Conservation (phyloP, 345 rosid genomes). For the Syzygium jambos region DNA sequence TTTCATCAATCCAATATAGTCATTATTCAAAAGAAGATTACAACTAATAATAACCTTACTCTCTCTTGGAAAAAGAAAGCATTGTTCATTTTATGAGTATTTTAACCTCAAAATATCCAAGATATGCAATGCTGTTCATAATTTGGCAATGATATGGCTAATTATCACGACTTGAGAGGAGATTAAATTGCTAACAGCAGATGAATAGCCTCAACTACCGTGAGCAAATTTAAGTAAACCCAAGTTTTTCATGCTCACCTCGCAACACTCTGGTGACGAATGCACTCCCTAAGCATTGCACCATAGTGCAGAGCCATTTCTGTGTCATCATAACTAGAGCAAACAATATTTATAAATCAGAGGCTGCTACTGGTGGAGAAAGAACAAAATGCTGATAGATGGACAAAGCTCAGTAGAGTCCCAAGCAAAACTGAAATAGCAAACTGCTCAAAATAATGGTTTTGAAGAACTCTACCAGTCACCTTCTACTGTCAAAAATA, state of each 20-base stretch:
- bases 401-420: background rate
- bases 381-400: background rate
- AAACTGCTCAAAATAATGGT: background rate
- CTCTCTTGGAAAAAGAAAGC: background rate
- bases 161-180: background rate
- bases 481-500: background rate
- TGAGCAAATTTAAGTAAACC: background rate
- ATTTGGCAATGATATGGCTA: background rate
- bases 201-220: background rate
- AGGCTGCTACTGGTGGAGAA: background rate
- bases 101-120: background rate
- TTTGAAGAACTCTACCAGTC: background rate
- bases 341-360: background rate
- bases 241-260: constrained; percentile 34
- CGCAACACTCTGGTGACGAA: constrained; percentile 93
- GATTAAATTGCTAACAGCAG: background rate
- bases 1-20: background rate
- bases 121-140: background rate
- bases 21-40: background rate
- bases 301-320: constrained; percentile 99
- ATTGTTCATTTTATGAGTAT: background rate
- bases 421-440: background rate
- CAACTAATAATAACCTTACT: background rate
- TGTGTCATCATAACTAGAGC: constrained; percentile 56
- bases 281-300: constrained; percentile 96